phyloP scores from a whole-genome alignment of 2,329 filamentous ascomycete genomes.

The Botrytis galanthina region DNA sequence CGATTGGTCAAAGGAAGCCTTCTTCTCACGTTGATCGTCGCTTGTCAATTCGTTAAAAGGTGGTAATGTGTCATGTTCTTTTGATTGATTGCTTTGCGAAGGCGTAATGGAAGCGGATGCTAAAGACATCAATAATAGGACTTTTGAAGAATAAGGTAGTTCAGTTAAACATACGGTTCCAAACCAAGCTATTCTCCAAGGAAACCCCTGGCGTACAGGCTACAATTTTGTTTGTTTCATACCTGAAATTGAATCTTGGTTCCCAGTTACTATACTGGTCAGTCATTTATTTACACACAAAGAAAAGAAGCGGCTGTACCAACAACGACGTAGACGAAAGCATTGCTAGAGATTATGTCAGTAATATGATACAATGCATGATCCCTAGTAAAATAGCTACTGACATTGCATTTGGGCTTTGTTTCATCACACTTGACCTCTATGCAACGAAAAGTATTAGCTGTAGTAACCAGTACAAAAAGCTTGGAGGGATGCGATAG shows the following conservation, averaged over 20 bases:
- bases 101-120: background rate
- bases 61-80: conserved; percentile 48
- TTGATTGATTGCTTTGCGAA: background rate
- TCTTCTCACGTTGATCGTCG: conserved; percentile 57
- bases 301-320: background rate
- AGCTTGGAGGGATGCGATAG: background rate
- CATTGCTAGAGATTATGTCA: conserved; percentile 12
- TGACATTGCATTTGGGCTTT: conserved; percentile 2
- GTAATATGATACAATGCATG: background rate
- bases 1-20: conserved; percentile 50
- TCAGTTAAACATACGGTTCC: conserved; percentile 49
- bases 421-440: conserved; percentile 16
- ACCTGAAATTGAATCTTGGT: conserved; percentile 53
- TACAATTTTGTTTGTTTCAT: conserved; percentile 51
- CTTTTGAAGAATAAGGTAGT: background rate
- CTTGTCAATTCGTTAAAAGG: conserved; percentile 52
- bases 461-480: background rate
- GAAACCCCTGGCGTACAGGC: conserved; percentile 52
- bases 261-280: conserved; percentile 49
- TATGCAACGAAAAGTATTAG: background rate
- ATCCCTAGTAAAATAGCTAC: background rate
- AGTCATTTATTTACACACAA: background rate
- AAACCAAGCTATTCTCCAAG: conserved; percentile 51
- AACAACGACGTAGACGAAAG: background rate
- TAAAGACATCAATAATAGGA: background rate